These are phyloP conservation scores for Geum urbanum DNA, from an alignment of 306 rosid species.

Conservation along the genomic window DNA sequence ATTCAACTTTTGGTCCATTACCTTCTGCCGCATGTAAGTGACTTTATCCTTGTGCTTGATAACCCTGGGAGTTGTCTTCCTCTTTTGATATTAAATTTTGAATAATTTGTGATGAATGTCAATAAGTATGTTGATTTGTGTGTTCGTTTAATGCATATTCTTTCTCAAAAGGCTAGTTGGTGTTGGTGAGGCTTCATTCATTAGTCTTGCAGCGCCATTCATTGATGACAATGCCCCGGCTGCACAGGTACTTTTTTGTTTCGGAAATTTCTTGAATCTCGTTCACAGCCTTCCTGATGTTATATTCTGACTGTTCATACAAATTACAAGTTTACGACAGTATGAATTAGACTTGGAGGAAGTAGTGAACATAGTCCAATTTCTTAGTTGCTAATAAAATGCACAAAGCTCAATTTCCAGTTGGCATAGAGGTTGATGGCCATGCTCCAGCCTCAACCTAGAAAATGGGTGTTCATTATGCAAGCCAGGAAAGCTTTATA, in stretches of 20 bases:
- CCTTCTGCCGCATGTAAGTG: constrained; percentile 72
- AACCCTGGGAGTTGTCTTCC: background rate
- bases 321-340: background rate
- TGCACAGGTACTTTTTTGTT: constrained; percentile 50
- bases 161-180: constrained; percentile 66
- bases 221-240: constrained; percentile 86
- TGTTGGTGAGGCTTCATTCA: constrained; percentile 90
- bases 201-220: constrained; percentile 94
- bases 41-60: constrained; percentile 5
- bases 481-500: background rate
- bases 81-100: constrained; percentile 5
- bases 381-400: too few relatives aligned
- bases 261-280: background rate
- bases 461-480: too few relatives aligned
- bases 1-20: constrained; percentile 74
- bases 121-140: background rate
- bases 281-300: background rate
- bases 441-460: background rate
- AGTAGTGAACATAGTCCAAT: too few relatives aligned
- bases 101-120: constrained; percentile 6
- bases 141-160: constrained; percentile 3
- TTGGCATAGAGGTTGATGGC: background rate
- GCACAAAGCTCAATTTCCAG: background rate
- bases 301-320: background rate
- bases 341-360: too few relatives aligned